Base-by-base conservation (phyloP, 495 filamentous ascomycete species). In the Talaromyces liani region DNA sequence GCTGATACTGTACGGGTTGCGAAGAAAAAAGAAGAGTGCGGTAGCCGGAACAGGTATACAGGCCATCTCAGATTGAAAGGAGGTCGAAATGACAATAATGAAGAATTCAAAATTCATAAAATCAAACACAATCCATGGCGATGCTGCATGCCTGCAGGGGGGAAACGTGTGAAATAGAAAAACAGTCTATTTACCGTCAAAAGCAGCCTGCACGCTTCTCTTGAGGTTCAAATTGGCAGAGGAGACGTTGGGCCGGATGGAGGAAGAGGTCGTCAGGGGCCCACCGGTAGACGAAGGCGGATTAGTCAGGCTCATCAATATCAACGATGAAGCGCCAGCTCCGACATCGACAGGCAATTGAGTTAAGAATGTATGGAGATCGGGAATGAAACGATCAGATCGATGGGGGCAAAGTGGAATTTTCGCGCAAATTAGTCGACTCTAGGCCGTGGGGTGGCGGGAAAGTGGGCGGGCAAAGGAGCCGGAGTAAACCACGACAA, bases 151-250 rank as follows among this genome's bases (percentile, higher is more conserved):
- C 61, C 45, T 18, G 45, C 18, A 41, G 36, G n/a, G 55, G 49
- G 36, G 51, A 9, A 49, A 63, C 27, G 62, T 22, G 1, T 9
- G 9, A 20, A 29, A 59, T 27, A 61, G 49, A 62, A 51, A 24
- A 62, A 66, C 61, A 60, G 64, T 53, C n/a, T 69, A 78, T 75
- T 73, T 85, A 92, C 91, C 91, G 82, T 93, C 89, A 77, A 91
- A 91, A 65, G 85, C 84, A 65, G 86, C 84, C 79, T 90, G 88
- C 66, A 91, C 84, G 67, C 81, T 88, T 74, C 86, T 82, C 79
- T 91, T 91, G 66, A 90, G 76, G 62, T 75, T 82, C 71, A 87
- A 83, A 65, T 75, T 81, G 66, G 73, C 65, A 61, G 75, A 72
- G 67, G 64, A 68, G 56, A 59, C 56, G 65, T 73, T 67, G 56